These are phyloP conservation scores for Solanum chacoense DNA, from an alignment of 305 asterid species.

Conservation along the genomic window DNA sequence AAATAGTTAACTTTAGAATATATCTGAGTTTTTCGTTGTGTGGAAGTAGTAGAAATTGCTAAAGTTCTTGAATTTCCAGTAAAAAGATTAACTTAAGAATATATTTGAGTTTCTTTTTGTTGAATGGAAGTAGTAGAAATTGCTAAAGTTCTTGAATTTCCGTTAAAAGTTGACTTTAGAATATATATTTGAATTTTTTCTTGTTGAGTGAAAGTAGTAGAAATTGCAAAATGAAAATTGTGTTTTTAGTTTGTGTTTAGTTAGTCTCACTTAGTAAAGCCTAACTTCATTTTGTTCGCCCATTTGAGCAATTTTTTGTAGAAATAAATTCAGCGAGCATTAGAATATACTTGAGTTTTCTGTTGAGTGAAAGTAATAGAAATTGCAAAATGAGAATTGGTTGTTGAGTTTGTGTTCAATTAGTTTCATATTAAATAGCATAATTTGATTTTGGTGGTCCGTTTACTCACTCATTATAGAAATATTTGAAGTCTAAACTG, in stretches of 20 bases:
- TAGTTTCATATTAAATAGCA: background rate
- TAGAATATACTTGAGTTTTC: background rate
- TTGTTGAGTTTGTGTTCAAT: background rate
- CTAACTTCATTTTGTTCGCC: background rate
- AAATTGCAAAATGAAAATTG: background rate
- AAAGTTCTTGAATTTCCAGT: conserved; percentile 77
- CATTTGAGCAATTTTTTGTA: background rate
- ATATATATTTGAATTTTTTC: background rate
- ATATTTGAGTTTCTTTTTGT: background rate
- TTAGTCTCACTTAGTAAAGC: background rate
- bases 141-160: conserved; percentile 54
- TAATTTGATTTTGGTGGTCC: background rate
- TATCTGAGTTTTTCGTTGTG: background rate
- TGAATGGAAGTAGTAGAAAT: background rate
- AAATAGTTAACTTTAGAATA: background rate
- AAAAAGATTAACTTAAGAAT: background rate
- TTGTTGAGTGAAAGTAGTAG: background rate
- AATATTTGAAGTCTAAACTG: background rate
- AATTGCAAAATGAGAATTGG: background rate
- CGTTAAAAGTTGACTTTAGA: conserved; percentile 23
- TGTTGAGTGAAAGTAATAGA: background rate
- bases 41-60: background rate
- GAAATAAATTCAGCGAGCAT: background rate
- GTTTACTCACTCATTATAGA: background rate
- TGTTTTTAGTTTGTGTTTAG: background rate